Base-by-base conservation (phyloP, 2,329 filamentous ascomycete genomes). In the Colletotrichum sp. region DNA sequence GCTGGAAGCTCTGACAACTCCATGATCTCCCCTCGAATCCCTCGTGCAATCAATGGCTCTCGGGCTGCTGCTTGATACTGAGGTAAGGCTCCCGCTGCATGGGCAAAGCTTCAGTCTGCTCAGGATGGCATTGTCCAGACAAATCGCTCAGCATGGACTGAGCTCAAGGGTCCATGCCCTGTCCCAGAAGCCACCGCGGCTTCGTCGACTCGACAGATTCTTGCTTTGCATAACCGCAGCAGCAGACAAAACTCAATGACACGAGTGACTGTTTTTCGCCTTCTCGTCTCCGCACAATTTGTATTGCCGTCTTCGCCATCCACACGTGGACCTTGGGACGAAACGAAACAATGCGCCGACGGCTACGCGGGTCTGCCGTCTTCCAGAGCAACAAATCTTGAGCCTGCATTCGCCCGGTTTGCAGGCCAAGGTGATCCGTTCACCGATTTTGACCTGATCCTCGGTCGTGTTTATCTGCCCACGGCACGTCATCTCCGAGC, bases 271-370 rank as follows among this genome's bases (percentile, higher is more conserved):
- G 21, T 55, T 52, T 68, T 65, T 21, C 34, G 26, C 38, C 30
- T 36, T 43, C 18, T 55, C 21, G 8, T 73, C 48, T 69, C 64
- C 28, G 34, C 58, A 30, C 48, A 56, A 55, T 60, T 68, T 58
- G 64, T 36, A 69, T 48, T 55, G 73, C 73, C 70, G 58, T 68
- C n/a, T 43, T 52, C 13, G 32, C 10, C 56, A 21, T 73, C 58
- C 56, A 61, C 73, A 76, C 70, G 73, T 76, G 73, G 58, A 13
- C 28, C 16, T 58, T 69, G 56, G 73, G 73, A 69, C 73, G 73
- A 75, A 75, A 75, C 73, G 64, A 73, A 75, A 75, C 73, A 73
- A 52, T 36, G 64, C 34, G 56, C 70, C 62, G 58, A 68, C 65
- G 36, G 64, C n/a, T 30, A 21, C 58, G 62, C 66, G 56, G 71